Evolutionary conservation across 371 early-diverging fungal species (phyloP), one percentile per base, ranked within the genome.

Genomic region (Mortierella sp.): DNA sequence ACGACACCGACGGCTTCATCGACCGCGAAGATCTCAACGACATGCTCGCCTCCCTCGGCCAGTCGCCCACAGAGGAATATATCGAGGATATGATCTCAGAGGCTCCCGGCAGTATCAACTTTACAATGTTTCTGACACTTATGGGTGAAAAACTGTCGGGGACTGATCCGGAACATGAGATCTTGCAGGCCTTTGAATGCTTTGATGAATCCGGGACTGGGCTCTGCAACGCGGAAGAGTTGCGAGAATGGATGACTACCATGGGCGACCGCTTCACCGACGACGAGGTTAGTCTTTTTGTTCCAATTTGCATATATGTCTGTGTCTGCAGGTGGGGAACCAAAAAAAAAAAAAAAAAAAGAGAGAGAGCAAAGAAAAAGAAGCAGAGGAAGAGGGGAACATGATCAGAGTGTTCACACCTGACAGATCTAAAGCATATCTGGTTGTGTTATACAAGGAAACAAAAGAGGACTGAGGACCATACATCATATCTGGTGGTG

Each of bases 141-240:
- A 95, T 99, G 93, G 98, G 97, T n/a, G 98, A 98, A 81, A 97
- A 96, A 80, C 87, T 98, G 82, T 93, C 93, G 49, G 96, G 96
- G 7, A 97, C 97, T 0, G 98, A 97, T 83, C 94, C 97, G 21
- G 97, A 97, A 83, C 93, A 94, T 68, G 95, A 95, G 71, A 96
- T 98, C 72, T 74, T 96, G 32, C 92, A 93, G 78, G 97, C 98
- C 5, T 96, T 99, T 79, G 96, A 96, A 74, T 92, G 94, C 43
- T 98, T 99, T 89, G 98, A 98, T 81, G 96, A 96, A 44, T 85
- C 89, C 16, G 91, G 94, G 70, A 93, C 93, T n/a, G 99, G 98
- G 1, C 90, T 91, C 51, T 95, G 97, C 71, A 93, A 96, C 79
- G 95, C 95, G 14, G 95, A 96, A 32, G 91, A 93, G 63, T 85